phyloP scores from a whole-genome alignment of 768 basidiomycete genomes.

The Collybiopsis luxurians region DNA sequence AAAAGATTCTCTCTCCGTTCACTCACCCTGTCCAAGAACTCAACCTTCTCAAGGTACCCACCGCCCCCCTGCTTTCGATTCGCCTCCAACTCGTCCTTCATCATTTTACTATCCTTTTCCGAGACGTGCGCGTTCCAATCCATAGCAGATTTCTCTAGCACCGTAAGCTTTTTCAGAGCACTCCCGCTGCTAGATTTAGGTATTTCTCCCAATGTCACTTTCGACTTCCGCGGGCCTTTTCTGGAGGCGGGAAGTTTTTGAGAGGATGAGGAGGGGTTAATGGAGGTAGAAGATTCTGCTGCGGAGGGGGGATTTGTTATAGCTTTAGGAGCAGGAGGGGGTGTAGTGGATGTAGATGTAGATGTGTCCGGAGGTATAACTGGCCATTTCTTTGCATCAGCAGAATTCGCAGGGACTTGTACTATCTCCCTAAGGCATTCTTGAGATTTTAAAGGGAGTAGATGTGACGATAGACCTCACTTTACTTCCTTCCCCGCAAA shows the following conservation, averaged over 20 bases:
- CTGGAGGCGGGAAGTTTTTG: slow-evolving; percentile 35
- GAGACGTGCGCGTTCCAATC: slow-evolving; percentile 77
- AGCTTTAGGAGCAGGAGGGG: slow-evolving; percentile 6
- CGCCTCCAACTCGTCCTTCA: slow-evolving; percentile 72
- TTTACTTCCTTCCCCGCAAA: slow-evolving; percentile 77
- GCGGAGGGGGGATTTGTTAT: slow-evolving; percentile 7
- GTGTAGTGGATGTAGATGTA: slow-evolving; percentile 1
- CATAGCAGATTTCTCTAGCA: slow-evolving; percentile 83
- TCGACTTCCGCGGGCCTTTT: slow-evolving; percentile 67
- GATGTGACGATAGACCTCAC: slow-evolving; percentile 48
- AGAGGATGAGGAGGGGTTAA: neutral
- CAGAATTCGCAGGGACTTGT: slow-evolving; percentile 69
- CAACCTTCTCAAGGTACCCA: slow-evolving; percentile 83
- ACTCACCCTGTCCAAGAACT: slow-evolving; percentile 76
- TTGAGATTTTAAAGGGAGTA: neutral
- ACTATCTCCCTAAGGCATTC: slow-evolving; percentile 56
- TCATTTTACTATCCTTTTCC: slow-evolving; percentile 32
- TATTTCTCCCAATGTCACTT: slow-evolving; percentile 50
- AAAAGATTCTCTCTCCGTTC: slow-evolving; percentile 65
- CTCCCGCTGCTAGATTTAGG: slow-evolving; percentile 32
- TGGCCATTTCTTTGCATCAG: slow-evolving; percentile 78
- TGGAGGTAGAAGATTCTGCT: neutral
- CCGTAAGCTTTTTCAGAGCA: slow-evolving; percentile 76
- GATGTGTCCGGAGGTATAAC: slow-evolving; percentile 32
- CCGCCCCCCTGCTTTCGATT: slow-evolving; percentile 59